phyloP scores from a whole-genome alignment of 2,329 filamentous ascomycete species.

The Nemania serpens region DNA sequence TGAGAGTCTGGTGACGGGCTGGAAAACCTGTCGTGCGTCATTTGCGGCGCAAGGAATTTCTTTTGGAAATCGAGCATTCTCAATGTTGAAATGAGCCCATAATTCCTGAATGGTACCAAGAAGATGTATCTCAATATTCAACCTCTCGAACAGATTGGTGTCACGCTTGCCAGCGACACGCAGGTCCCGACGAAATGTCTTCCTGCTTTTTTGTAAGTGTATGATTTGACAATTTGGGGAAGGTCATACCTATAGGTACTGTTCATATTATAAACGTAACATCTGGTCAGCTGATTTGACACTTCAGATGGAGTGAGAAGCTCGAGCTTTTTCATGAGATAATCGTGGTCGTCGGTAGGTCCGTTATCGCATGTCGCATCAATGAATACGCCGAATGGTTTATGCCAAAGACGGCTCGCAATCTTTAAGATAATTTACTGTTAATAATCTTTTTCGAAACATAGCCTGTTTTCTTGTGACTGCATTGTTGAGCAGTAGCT shows the following conservation, averaged over 20 bases:
- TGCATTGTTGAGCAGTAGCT: background rate
- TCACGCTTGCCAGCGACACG: slow-evolving; percentile 66
- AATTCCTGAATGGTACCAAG: slow-evolving; percentile 69
- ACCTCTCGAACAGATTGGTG: slow-evolving; percentile 63
- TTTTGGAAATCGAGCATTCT: slow-evolving; percentile 68
- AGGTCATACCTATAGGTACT: slow-evolving; percentile 62
- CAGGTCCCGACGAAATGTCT: slow-evolving; percentile 68
- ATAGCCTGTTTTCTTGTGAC: background rate
- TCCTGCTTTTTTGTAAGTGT: slow-evolving; percentile 44
- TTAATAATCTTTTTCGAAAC: slow-evolving; percentile 25
- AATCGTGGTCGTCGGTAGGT: slow-evolving; percentile 68
- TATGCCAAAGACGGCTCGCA: slow-evolving; percentile 71
- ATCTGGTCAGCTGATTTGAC: slow-evolving; percentile 60
- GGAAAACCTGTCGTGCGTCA: slow-evolving; percentile 68
- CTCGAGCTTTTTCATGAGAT: slow-evolving; percentile 67
- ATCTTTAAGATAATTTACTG: slow-evolving; percentile 50
- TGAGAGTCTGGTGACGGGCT: slow-evolving; percentile 67
- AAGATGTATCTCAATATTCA: slow-evolving; percentile 68
- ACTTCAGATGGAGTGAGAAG: slow-evolving; percentile 66
- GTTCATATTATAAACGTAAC: slow-evolving; percentile 77
- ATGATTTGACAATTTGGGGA: background rate
- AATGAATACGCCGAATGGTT: slow-evolving; percentile 69
- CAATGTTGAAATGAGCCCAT: slow-evolving; percentile 69
- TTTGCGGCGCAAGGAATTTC: slow-evolving; percentile 72
- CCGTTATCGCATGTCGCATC: slow-evolving; percentile 73